Evolutionary conservation across 257 asterid species (phyloP).

Genomic region (Solanum corneliomulleri): DNA sequence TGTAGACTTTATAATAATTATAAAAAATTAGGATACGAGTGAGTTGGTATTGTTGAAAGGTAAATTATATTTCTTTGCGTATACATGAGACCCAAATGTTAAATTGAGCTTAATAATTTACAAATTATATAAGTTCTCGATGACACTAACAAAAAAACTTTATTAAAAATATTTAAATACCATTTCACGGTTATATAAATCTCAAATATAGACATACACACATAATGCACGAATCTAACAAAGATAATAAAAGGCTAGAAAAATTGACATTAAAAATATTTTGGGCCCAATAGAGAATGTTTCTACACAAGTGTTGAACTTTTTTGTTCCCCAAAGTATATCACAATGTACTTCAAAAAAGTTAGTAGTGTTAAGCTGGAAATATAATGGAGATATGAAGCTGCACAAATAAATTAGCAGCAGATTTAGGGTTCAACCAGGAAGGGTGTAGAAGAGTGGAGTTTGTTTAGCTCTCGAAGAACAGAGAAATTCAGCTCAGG

Average conservation of each 20-base stretch:
- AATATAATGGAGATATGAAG: not conserved
- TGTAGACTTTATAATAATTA: not conserved
- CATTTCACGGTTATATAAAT: too few species aligned
- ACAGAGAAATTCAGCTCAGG: not conserved
- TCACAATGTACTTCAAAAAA: not conserved
- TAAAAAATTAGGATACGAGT: not conserved
- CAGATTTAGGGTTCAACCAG: not conserved
- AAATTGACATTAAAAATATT: too few species aligned
- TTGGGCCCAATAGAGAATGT: not conserved
- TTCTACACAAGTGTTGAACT: not conserved
- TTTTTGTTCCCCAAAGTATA: not conserved
- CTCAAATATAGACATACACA: not conserved
- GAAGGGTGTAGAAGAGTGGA: not conserved
- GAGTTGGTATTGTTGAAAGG: not conserved
- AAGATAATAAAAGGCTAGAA: fast-evolving
- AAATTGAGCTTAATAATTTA: not conserved
- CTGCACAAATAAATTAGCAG: not conserved
- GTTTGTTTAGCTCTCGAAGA: not conserved
- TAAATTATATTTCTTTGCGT: not conserved
- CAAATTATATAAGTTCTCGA: not conserved
- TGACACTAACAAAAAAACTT: too few species aligned
- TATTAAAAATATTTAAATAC: fast-evolving
- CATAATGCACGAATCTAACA: too few species aligned
- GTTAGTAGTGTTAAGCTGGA: not conserved
- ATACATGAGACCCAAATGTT: not conserved